A percentile compares a stretch with the other conserved stretches of the same genome.
Conservation (phyloP, 768 basidiomycete genomes). For the Russula olivacea region DNA sequence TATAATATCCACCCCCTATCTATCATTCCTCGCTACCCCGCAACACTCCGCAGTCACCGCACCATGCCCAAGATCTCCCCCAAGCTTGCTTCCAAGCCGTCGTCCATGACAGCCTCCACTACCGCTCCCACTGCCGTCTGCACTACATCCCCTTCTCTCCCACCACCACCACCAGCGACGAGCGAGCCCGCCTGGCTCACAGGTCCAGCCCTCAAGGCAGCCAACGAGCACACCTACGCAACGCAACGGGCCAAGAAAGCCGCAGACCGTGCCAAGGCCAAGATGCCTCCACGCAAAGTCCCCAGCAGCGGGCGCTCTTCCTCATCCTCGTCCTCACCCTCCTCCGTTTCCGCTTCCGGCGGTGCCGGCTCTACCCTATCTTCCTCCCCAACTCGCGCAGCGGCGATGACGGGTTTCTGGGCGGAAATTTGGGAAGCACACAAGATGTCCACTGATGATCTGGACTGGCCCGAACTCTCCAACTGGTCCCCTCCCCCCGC, state of each 20-base stretch:
- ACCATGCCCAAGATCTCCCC: constrained; percentile 9
- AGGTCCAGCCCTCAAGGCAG: constrained; percentile 15
- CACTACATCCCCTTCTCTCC: neutral
- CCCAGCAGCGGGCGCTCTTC: neutral
- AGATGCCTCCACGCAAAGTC: neutral
- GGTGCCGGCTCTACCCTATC: neutral
- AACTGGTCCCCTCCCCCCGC: neutral
- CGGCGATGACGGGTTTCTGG: constrained; percentile 5
- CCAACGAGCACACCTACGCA: constrained; percentile 15
- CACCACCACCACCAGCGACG: neutral
- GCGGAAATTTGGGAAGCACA: constrained; percentile 17
- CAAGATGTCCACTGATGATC: constrained; percentile 1
- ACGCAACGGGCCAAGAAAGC: constrained; percentile 25
- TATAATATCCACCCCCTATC: neutral
- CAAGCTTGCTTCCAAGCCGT: constrained; percentile 18
- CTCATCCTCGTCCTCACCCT: neutral
- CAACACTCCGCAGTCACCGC: neutral
- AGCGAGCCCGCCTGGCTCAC: constrained; percentile 15
- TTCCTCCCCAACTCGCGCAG: neutral
- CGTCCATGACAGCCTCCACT: neutral
- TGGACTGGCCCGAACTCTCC: constrained; percentile 19
- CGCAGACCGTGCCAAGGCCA: constrained; percentile 23
- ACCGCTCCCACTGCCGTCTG: neutral
- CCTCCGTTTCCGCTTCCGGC: neutral
- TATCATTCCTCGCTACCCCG: neutral